phyloP scores from a whole-genome alignment of 306 rosid species.

The Sicyos edulis region DNA sequence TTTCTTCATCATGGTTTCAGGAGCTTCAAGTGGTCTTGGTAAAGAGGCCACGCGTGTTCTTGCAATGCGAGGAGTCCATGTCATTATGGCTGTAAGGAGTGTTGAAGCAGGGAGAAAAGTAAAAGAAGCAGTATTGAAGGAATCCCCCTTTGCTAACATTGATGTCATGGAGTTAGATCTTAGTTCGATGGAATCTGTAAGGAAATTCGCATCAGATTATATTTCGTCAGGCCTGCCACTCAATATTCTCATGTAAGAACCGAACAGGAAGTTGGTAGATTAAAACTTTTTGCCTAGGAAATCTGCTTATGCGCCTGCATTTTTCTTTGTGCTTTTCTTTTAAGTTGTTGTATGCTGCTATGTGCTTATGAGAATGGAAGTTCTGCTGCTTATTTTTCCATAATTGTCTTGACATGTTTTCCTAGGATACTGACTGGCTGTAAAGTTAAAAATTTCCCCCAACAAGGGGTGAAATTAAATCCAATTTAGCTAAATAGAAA shows the following conservation, averaged over 20 bases:
- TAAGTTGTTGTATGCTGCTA: not conserved
- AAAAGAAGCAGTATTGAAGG: constrained; percentile 41
- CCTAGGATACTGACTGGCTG: not conserved
- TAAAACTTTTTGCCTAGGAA: not conserved
- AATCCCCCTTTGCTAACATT: constrained; percentile 45
- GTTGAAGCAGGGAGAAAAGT: constrained; percentile 39
- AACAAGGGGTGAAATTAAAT: not conserved
- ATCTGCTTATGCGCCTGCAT: not conserved
- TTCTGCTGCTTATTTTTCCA: constrained; percentile 1
- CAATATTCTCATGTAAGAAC: constrained; percentile 52
- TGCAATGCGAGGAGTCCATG: constrained; percentile 60
- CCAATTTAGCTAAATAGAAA: not conserved
- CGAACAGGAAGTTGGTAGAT: not conserved
- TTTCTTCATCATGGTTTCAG: constrained; percentile 32
- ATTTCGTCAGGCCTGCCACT: constrained; percentile 42
- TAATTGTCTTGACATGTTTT: not conserved
- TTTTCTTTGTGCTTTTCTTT: not conserved
- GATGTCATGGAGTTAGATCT: constrained; percentile 72
- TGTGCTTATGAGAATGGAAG: not conserved
- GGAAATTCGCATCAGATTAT: constrained; percentile 59
- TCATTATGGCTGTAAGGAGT: constrained; percentile 77
- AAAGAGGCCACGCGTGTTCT: constrained; percentile 52
- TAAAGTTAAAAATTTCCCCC: not conserved
- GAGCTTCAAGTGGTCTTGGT: constrained; percentile 78
- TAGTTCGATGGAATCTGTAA: constrained; percentile 53